Base-by-base conservation (phyloP, 2,329 filamentous ascomycete genomes). In the Lachnellula willkommii region DNA sequence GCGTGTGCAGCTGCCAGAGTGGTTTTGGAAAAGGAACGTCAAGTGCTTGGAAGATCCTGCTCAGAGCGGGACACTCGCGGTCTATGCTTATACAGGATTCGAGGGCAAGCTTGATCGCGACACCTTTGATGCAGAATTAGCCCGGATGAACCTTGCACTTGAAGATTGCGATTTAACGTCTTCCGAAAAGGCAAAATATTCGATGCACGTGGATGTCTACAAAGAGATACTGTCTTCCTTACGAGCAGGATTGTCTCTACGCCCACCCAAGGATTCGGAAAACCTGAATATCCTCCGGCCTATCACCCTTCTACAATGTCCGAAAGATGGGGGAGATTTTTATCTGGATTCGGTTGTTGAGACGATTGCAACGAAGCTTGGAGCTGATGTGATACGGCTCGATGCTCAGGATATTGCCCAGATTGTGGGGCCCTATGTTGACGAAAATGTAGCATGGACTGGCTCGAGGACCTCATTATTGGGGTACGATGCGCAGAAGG, bases 401-500 rank as follows among this genome's bases (percentile, higher is more conserved):
- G 81, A 85, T 65, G 83, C 89, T 1, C 80, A 85, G 59, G 85
- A 88, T 65, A 73, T 95, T 52, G 87, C 87, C 3, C 78, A 85
- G 50, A 74, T 94, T 26, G 78, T 86, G 0, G 87, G 85, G 2
- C 78, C 82, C 45, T 90, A 91, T 64, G 71, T 92, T 9, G 87
- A 85, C 4, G 83, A 88, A 65, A 77, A 79, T 58, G 58, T 73
- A n/a, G 74, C 69, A 9, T 71, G 70, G 60, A 77, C 72, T 7
- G 65, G 68, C 6, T 78, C 80, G 1, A 69, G 74, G 20, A 70
- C 81, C 11, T 78, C 81, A 2, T 76, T 78, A 61, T 70, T 86
- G 48, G 81, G 79, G 2, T 86, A 84, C 60, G 74, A 76, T 61
- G 73, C 80, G 47, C 76, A 83, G 39, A 77, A 79, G 63, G 73